These are phyloP conservation scores for Echium plantagineum DNA, from an alignment of 257 asterid genomes.

Conservation along the genomic window DNA sequence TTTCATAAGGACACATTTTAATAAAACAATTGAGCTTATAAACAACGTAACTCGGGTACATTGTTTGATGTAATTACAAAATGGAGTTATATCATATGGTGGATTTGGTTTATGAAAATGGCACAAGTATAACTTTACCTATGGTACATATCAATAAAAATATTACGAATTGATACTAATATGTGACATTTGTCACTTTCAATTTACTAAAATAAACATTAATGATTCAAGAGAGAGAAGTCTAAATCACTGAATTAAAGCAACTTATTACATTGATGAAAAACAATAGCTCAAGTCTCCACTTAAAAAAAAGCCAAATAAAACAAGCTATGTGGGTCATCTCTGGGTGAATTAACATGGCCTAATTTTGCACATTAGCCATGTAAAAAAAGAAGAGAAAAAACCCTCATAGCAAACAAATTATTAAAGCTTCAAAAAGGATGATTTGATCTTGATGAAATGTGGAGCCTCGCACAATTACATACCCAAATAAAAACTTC, in stretches of 20 bases:
- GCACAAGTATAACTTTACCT: no score
- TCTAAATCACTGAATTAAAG: not conserved
- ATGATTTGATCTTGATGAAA: slow-evolving; percentile 4
- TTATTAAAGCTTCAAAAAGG: slow-evolving; percentile 13
- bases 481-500: not conserved
- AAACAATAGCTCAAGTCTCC: not conserved
- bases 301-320: slow-evolving; percentile 6
- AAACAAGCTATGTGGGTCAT: slow-evolving; percentile 20
- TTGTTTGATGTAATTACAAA: no score
- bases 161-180: no score
- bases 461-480: slow-evolving; percentile 6
- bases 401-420: slow-evolving; percentile 25
- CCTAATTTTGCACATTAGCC: slow-evolving; percentile 13
- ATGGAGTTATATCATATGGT: no score
- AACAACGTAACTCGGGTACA: no score
- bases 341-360: slow-evolving; percentile 23
- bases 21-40: no score
- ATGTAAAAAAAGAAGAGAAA: slow-evolving; percentile 17
- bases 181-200: no score
- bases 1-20: no score
- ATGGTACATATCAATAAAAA: no score
- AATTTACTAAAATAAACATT: no score
- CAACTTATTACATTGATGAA: not conserved
- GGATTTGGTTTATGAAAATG: no score
- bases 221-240: no score